A percentile compares a stretch with the other conserved stretches of the same genome.
phyloP scores from a whole-genome alignment of 441 rosid species.

The Monsonia emarginata region DNA sequence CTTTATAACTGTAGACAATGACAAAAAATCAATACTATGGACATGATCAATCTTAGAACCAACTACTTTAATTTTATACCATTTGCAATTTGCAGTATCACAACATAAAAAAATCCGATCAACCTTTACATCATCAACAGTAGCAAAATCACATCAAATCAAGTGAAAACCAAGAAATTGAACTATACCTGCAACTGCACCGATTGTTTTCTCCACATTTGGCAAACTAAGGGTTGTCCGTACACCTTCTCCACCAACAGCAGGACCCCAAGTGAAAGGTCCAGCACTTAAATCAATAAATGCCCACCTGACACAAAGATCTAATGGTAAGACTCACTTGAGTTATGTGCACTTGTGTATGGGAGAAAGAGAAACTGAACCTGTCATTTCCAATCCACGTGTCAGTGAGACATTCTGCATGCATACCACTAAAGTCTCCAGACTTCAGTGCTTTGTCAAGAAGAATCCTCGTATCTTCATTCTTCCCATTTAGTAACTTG shows the following conservation, averaged over 20 bases:
- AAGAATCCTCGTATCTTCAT: conserved; percentile 55
- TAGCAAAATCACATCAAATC: background rate
- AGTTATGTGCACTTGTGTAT: background rate
- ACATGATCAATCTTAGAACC: conserved; percentile 5
- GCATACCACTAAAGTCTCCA: conserved; percentile 62
- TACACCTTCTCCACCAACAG: conserved; percentile 99
- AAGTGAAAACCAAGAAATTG: conserved; percentile 7
- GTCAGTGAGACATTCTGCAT: conserved; percentile 89
- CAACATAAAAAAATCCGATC: conserved; percentile 10
- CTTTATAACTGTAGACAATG: conserved; percentile 4
- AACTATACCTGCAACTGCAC: conserved; percentile 80
- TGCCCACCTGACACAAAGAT: conserved; percentile 65
- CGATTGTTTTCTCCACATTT: conserved; percentile 86
- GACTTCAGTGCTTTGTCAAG: conserved; percentile 56
- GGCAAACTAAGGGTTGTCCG: conserved; percentile 83
- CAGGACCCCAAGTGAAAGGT: conserved; percentile 98
- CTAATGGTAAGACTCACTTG: conserved; percentile 9
- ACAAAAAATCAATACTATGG: conserved; percentile 3
- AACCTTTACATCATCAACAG: background rate
- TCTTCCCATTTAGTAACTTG: conserved; percentile 63
- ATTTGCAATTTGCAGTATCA: background rate
- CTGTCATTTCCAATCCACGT: conserved; percentile 93
- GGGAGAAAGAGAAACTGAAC: conserved; percentile 31
- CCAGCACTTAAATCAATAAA: conserved; percentile 90
- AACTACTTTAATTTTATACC: background rate